Base-by-base conservation (phyloP, 208 protist species). In the Polymyxa betae region DNA sequence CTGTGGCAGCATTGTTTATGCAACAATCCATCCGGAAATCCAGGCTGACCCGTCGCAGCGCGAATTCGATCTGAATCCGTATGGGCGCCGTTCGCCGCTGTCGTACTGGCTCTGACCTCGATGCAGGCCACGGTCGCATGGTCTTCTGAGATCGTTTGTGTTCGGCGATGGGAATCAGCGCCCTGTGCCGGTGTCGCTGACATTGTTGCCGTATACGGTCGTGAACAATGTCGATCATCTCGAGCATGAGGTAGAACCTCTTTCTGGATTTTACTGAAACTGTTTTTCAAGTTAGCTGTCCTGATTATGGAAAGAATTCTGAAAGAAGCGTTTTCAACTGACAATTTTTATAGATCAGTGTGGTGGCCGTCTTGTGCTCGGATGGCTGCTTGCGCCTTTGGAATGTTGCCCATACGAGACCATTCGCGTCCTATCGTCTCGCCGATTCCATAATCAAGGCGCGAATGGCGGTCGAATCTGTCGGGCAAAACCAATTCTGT, bases 31-130 rank as follows among this genome's bases (percentile, higher is more conserved):
- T n/a, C 72, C 72, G 40, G 5, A 5, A 43, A 35, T 82, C 12
- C n/a, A 45, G n/a, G 5, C n/a, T 40, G 72, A 82, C n/a, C 12
- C 16, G 16, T 35, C 72, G 16, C n/a, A 43, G 40, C 40, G 72
- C 72, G 72, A 82, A 35, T 35, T 82, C n/a, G 72, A 82, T 16
- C 40, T 82, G 16, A 82, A 82, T 82, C 72, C 72, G 35, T 43
- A 35, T 38, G 5, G 5, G 10, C n/a, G 16, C 5, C 5, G 24
- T 5, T 5, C 5, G 12, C 24, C 24, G 5, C 24, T 29, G 24
- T 24, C 5, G 24, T 60, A 60, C 12, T 60, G 49, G 24, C 5
- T 60, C 24, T 60, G 49, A 60, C 49, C 49, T 60, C 24, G 24
- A 60, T 60, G 24, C 49, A 60, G 49, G 5, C 12, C 49, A 24